Percentiles rank a stretch among this genome's conserved stretches.
These are phyloP conservation scores for Solioccasus polychromus DNA, from an alignment of 768 basidiomycete genomes.

Conservation along the genomic window DNA sequence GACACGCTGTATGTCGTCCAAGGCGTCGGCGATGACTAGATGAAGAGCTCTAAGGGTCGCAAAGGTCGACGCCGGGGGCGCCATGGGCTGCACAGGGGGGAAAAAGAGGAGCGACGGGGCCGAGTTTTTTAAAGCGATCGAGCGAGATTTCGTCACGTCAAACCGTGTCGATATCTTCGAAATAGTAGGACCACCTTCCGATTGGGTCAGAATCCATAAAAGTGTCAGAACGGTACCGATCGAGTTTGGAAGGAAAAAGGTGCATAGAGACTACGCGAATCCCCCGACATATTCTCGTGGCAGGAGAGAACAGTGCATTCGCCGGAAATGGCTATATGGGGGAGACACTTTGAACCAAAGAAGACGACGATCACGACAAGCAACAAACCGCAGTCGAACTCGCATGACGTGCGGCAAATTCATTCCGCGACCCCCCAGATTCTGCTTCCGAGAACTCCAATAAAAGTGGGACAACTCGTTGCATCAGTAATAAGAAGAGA, in stretches of 20 bases:
- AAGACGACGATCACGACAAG: conserved; percentile 26
- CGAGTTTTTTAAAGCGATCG: conserved; percentile 21
- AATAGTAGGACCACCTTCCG: conserved; percentile 16
- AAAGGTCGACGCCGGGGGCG: conserved; percentile 51
- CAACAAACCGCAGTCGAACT: conserved; percentile 9
- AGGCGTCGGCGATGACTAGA: conserved; percentile 61
- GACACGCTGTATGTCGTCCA: conserved; percentile 64
- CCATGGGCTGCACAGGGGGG: conserved; percentile 20
- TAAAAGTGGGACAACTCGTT: too few relatives aligned
- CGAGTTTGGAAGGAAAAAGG: conserved; percentile 12
- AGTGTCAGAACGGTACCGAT: conserved; percentile 18
- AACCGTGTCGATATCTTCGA: conserved; percentile 3
- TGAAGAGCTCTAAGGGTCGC: conserved; percentile 62
- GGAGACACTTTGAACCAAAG: conserved; percentile 11
- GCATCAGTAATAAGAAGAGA: too few relatives aligned
- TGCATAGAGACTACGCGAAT: too few relatives aligned
- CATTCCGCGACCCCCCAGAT: conserved; percentile 13
- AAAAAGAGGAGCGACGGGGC: conserved; percentile 8
- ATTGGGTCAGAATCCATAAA: conserved; percentile 10
- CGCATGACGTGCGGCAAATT: conserved; percentile 7
- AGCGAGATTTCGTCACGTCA: conserved; percentile 8
- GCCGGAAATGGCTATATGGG: conserved; percentile 9
- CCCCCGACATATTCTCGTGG: too few relatives aligned
- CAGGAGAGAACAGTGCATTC: too few relatives aligned
- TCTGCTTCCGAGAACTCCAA: too few relatives aligned